Conservation (phyloP, 2,329 filamentous ascomycete species). For the Aspergillus amoenus region DNA sequence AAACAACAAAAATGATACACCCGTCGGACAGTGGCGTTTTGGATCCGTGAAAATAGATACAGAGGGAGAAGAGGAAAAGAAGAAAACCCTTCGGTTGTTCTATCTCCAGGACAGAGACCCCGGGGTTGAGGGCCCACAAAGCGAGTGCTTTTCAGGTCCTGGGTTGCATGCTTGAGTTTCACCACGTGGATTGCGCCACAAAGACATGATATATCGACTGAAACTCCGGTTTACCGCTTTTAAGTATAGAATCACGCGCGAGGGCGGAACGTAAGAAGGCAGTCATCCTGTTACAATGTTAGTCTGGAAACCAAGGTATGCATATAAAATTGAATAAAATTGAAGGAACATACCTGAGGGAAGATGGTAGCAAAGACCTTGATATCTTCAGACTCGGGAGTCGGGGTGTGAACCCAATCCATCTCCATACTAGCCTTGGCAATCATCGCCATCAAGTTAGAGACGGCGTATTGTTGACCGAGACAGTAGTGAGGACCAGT, state of each 20-base stretch:
- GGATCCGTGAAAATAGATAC: constrained; percentile 14
- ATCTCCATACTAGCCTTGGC: constrained; percentile 85
- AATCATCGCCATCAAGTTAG: constrained; percentile 85
- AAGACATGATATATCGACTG: neutral
- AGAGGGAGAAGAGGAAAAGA: constrained; percentile 15
- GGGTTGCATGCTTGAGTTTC: neutral
- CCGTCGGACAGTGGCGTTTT: neutral
- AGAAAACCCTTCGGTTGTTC: constrained; percentile 15
- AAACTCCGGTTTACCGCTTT: constrained; percentile 2
- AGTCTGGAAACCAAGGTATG: constrained; percentile 13
- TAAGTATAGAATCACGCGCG: constrained; percentile 32
- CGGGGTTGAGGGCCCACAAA: constrained; percentile 9
- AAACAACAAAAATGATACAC: constrained; percentile 9
- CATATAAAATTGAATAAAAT: neutral
- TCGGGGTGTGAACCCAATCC: constrained; percentile 87
- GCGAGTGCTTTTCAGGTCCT: constrained; percentile 5
- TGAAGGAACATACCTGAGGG: constrained; percentile 65
- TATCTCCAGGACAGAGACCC: constrained; percentile 27
- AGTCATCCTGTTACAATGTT: constrained; percentile 66
- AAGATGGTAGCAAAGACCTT: constrained; percentile 99
- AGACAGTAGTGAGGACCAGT: constrained; percentile 96
- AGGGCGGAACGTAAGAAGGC: constrained; percentile 69
- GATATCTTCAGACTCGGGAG: constrained; percentile 84
- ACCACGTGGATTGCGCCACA: neutral
- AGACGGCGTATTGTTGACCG: constrained; percentile 85